phyloP scores from a whole-genome alignment of 2,329 filamentous ascomycete genomes.

The Tolypocladium nubicola region DNA sequence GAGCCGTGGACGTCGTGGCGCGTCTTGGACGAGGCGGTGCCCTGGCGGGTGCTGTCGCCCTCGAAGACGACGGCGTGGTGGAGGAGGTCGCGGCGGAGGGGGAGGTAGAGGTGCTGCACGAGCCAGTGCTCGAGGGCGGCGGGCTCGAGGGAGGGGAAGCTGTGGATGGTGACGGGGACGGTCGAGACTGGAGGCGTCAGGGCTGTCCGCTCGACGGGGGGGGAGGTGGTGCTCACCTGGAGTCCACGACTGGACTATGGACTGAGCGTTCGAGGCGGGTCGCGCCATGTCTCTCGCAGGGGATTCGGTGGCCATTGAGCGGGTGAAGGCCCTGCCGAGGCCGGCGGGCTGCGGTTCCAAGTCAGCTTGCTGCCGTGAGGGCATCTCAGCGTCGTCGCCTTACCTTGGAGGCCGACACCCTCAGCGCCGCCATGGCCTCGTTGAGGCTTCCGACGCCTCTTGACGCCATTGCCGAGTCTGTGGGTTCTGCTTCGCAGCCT shows the following conservation, averaged over 20 bases:
- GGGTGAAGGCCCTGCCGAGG: constrained; percentile 31
- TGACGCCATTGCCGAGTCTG: constrained; percentile 3
- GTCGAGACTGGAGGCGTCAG: constrained; percentile 36
- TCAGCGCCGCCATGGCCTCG: constrained; percentile 41
- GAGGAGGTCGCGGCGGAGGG: constrained; percentile 81
- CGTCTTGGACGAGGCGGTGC: constrained; percentile 75
- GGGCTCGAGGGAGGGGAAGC: constrained; percentile 84
- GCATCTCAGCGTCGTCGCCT: not conserved
- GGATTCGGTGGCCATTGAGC: constrained; percentile 47
- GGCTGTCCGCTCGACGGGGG: not conserved
- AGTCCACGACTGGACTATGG: constrained; percentile 30
- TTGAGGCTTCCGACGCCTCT: constrained; percentile 35
- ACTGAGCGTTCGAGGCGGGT: constrained; percentile 19
- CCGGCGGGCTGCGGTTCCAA: constrained; percentile 18
- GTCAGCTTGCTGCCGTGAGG: not conserved
- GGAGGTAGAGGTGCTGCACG: constrained; percentile 73
- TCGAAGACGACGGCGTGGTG: constrained; percentile 90
- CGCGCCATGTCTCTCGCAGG: constrained; percentile 26
- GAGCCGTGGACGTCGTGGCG: constrained; percentile 77
- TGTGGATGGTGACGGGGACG: constrained; percentile 77
- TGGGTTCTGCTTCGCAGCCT: not conserved
- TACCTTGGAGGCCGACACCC: constrained; percentile 31
- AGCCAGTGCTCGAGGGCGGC: constrained; percentile 67
- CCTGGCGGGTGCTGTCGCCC: constrained; percentile 77
- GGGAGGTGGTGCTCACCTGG: constrained; percentile 26